Conservation (phyloP, 208 protist species). For the Endotrypanum monterogeii region DNA sequence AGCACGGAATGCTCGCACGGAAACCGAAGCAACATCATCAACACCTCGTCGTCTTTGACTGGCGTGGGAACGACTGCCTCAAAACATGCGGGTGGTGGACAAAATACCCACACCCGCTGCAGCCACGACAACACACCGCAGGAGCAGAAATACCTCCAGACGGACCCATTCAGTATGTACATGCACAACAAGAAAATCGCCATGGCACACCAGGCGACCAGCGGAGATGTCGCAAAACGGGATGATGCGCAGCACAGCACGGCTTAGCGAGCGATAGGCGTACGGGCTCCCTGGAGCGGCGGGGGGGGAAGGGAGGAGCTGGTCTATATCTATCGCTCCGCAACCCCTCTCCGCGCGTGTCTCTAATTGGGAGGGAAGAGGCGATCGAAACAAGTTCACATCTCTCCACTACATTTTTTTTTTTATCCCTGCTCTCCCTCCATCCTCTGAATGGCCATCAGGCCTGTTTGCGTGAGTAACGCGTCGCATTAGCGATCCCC, state of each 20-base stretch:
- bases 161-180: constrained; percentile 55
- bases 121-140: constrained; percentile 50
- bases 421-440: too few species aligned
- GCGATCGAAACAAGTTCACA: too few species aligned
- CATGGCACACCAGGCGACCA: background rate
- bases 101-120: constrained; percentile 8
- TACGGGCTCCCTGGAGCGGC: background rate
- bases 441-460: too few species aligned
- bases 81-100: background rate
- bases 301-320: background rate
- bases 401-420: too few species aligned
- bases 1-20: constrained; percentile 6
- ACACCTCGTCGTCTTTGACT: constrained; percentile 2
- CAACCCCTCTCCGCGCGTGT: too few species aligned
- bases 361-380: too few species aligned
- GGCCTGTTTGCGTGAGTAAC: too few species aligned
- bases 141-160: constrained; percentile 47
- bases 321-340: too few species aligned
- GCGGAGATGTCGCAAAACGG: background rate
- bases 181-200: constrained; percentile 46
- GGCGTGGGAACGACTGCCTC: background rate
- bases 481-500: too few species aligned
- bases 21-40: constrained; percentile 12
- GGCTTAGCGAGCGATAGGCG: background rate
- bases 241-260: background rate